phyloP scores from a whole-genome alignment of 164 flowering plant species.

The Pachysandra terminalis region DNA sequence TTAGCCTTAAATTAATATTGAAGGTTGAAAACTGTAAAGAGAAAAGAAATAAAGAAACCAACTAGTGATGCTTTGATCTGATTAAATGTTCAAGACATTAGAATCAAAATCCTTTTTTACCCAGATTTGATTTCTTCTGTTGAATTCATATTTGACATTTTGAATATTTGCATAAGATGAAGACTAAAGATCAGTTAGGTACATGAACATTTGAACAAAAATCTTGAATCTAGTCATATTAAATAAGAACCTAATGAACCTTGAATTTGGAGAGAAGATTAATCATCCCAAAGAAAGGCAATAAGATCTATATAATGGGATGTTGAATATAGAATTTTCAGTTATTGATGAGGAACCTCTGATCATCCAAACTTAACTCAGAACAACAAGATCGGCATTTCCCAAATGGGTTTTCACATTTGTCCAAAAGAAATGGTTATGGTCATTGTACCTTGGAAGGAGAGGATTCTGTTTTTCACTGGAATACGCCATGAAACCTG shows the following conservation, averaged over 20 bases:
- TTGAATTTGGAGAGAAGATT: not conserved
- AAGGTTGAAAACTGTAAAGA: too few species aligned
- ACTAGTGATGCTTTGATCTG: too few species aligned
- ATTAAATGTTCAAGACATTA: not conserved
- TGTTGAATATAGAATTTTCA: not conserved
- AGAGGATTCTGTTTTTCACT: constrained; percentile 67
- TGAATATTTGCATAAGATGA: not conserved
- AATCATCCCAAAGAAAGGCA: not conserved
- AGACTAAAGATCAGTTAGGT: too few species aligned
- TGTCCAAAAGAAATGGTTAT: not conserved
- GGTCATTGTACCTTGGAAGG: constrained; percentile 70
- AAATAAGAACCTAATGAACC: not conserved
- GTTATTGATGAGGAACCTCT: not conserved
- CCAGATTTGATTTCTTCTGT: too few species aligned
- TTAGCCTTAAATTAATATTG: too few species aligned
- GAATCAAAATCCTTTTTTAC: too few species aligned
- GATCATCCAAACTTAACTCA: not conserved
- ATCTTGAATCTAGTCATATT: too few species aligned
- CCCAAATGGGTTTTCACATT: not conserved
- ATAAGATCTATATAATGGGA: not conserved
- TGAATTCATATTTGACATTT: too few species aligned
- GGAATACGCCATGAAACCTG: constrained; percentile 65
- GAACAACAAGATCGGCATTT: not conserved
- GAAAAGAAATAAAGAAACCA: not conserved
- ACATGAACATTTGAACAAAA: too few species aligned